Base-by-base conservation (phyloP, 345 rosid species). In the Noccaea bulbosa region DNA sequence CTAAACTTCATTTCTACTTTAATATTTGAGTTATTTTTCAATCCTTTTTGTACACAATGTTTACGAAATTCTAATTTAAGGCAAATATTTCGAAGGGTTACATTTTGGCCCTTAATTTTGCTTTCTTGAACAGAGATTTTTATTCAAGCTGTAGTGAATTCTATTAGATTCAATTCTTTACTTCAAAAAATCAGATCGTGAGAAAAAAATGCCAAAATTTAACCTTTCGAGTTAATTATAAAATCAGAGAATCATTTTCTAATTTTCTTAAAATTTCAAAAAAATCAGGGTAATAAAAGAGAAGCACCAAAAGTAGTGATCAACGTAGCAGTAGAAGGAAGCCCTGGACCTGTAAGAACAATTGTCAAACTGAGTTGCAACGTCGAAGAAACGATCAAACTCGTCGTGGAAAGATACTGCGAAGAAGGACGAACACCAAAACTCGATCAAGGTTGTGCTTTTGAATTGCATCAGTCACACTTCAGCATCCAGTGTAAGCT, bases 261-360 rank as follows among this genome's bases (percentile, higher is more conserved):
- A n/a, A n/a, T n/a, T 15, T 6, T 37, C 8, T 60, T 41, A 27
- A 20, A 20, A 10, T 54, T 54, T 54, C 1, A 7, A 39, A 49
- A 65, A 20, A 65, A 32, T 5, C 67, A 70, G 72, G 62, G 49
- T 40, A 4, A n/a, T 35, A 51, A 79, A 71, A 76, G 71, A 39
- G 81, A 75, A 72, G 85, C 86, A 33, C 69, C 87, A 24, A 91
- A 91, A 60, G 97, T 91, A 61, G 83, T 91, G 67, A 81, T 93
- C 40, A 86, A 62, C 57, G 93, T 93, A 53, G 80, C 84, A 22
- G 91, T 93, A 6, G 98, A 89, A 84, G 98, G 97, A 68, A 93
- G 98, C 71, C 93, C 98, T 5, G 98, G 98, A 59, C 96, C 98
- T 5, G 73, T 91, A 16, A 84, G 88, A 84, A 68, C 88, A 34